A percentile compares a stretch with the other conserved stretches of the same genome.
Evolutionary conservation across 108 stramenopile species (phyloP).

Genomic region (Conticribra weissflogii): DNA sequence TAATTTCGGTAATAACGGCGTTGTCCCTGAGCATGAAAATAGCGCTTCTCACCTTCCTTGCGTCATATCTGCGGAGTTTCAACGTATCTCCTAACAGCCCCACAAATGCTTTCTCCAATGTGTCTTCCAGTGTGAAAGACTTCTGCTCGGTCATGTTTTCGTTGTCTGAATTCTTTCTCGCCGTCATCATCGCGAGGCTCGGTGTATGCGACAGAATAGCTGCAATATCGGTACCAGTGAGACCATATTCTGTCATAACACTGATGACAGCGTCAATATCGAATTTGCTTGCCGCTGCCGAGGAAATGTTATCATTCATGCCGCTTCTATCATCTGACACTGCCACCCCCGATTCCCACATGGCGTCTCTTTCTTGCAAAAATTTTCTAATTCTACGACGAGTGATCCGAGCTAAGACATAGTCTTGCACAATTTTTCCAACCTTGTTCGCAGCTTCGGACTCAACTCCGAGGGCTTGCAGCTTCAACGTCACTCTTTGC

Average conservation of each 20-base stretch:
- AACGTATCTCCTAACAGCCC: conserved; percentile 54
- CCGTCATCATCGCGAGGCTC: conserved; percentile 68
- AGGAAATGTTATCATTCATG: conserved; percentile 15
- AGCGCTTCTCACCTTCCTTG: conserved; percentile 38
- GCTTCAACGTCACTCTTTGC: conserved; percentile 52
- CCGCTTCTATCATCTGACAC: conserved; percentile 24
- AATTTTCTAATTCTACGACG: conserved; percentile 67
- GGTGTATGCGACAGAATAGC: conserved; percentile 74
- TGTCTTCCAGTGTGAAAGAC: conserved; percentile 55
- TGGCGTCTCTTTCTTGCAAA: conserved; percentile 63
- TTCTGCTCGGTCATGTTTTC: conserved; percentile 23
- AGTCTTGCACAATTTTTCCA: conserved; percentile 64
- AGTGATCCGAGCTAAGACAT: conserved; percentile 56
- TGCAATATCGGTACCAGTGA: conserved; percentile 69
- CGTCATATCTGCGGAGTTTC: conserved; percentile 71
- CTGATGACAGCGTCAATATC: conserved; percentile 56
- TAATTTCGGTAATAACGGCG: no score
- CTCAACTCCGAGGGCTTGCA: conserved; percentile 55
- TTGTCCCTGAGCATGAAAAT: no score
- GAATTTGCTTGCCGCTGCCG: conserved; percentile 28
- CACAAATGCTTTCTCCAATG: conserved; percentile 53
- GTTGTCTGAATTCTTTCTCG: conserved; percentile 24
- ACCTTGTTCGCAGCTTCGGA: conserved; percentile 45
- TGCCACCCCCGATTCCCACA: conserved; percentile 46
- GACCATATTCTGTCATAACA: conserved; percentile 61